Evolutionary conservation across 2,329 filamentous ascomycete species (phyloP).

Genomic region (Phyllosticta paracitricarpa): DNA sequence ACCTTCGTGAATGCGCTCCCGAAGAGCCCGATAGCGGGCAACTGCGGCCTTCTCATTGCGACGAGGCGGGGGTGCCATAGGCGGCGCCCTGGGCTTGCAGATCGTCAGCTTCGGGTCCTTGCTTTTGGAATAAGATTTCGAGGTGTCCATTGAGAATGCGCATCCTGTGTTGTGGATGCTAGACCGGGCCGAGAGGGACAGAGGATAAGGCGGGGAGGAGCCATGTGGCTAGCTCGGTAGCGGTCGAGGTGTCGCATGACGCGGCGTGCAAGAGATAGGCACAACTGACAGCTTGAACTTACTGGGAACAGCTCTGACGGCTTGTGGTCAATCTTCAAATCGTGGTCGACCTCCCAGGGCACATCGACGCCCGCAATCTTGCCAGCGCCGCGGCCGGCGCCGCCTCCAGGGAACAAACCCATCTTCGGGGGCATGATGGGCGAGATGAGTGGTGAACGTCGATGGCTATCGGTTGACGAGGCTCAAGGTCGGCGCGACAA

Average conservation of each 20-base stretch:
- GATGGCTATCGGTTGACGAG: background rate
- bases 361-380: conserved; percentile 35
- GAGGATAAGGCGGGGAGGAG: background rate
- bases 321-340: conserved; percentile 25
- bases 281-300: conserved; percentile 12
- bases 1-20: conserved; percentile 48
- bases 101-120: background rate
- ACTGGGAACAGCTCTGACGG: conserved; percentile 34
- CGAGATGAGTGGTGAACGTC: background rate
- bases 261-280: background rate
- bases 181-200: background rate
- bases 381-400: conserved; percentile 23
- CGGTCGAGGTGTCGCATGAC: background rate
- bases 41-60: conserved; percentile 38
- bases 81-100: conserved; percentile 6
- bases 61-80: conserved; percentile 25
- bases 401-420: conserved; percentile 15
- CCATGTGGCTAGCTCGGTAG: background rate
- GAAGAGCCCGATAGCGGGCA: conserved; percentile 41
- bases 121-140: background rate
- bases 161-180: background rate
- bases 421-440: background rate
- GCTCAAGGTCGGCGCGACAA: background rate
- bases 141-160: background rate
- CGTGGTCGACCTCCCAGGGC: conserved; percentile 32